Evolutionary conservation across 768 basidiomycete genomes (phyloP).

Genomic region (Mycena epipterygia): DNA sequence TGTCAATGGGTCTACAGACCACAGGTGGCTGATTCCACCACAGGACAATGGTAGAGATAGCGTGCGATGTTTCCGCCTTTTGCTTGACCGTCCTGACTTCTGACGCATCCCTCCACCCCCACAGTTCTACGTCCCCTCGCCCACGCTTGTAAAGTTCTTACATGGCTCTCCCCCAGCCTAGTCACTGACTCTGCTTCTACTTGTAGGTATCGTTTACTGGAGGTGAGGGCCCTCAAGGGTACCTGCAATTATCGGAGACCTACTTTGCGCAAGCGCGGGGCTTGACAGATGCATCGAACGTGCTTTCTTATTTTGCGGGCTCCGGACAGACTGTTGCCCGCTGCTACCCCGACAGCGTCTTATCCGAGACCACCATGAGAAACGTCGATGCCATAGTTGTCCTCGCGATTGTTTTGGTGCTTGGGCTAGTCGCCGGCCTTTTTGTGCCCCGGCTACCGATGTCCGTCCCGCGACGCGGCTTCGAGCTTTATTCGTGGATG

Average conservation of each 20-base stretch:
- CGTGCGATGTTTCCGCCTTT: too few species aligned
- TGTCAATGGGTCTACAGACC: not conserved
- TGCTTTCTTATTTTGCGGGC: constrained; percentile 59
- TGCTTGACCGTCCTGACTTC: too few species aligned
- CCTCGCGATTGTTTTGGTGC: constrained; percentile 40
- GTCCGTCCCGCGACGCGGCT: constrained; percentile 46
- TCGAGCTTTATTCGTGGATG: constrained; percentile 48
- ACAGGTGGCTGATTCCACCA: not conserved
- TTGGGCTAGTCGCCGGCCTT: constrained; percentile 49
- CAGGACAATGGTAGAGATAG: constrained; percentile 57
- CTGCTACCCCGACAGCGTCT: constrained; percentile 48
- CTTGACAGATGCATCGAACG: constrained; percentile 54
- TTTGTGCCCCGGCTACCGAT: constrained; percentile 47
- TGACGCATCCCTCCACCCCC: too few species aligned
- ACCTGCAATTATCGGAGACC: constrained; percentile 51
- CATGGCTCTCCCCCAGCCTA: not conserved
- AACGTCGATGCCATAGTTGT: constrained; percentile 41
- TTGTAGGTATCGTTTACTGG: constrained; percentile 54
- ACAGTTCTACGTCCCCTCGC: constrained; percentile 57
- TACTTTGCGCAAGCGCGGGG: constrained; percentile 51
- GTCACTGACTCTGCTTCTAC: not conserved
- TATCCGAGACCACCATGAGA: constrained; percentile 44
- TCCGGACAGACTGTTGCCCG: constrained; percentile 51
- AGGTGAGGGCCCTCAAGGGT: constrained; percentile 52
- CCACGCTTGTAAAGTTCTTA: constrained; percentile 47